A percentile compares a stretch with the other conserved stretches of the same genome.
These are phyloP conservation scores for Ceratobasidium papillatum DNA, from an alignment of 1,284 basidiomycete genomes.

Conservation along the genomic window DNA sequence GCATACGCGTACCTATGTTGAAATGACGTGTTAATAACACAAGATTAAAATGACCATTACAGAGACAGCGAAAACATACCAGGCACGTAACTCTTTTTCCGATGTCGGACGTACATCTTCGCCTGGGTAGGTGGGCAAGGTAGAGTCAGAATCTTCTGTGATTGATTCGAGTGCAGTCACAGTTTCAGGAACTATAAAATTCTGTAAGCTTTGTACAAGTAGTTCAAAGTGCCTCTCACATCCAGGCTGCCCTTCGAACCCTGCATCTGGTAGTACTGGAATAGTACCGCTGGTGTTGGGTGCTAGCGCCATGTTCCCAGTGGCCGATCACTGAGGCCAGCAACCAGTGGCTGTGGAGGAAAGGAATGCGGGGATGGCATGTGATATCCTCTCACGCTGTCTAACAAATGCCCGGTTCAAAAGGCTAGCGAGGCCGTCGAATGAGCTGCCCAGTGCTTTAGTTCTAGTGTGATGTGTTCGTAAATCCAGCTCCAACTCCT, in stretches of 20 bases:
- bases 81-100: conserved; percentile 19
- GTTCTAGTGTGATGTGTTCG: too few species aligned
- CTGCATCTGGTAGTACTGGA: conserved; percentile 11
- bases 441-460: too few species aligned
- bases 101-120: conserved; percentile 32
- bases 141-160: not conserved
- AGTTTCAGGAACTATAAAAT: not conserved
- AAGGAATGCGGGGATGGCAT: not conserved
- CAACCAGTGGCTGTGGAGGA: not conserved
- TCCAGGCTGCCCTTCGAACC: not conserved
- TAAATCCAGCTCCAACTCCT: too few species aligned
- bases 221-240: not conserved
- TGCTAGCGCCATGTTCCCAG: conserved; percentile 4
- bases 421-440: too few species aligned
- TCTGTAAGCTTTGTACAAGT: not conserved
- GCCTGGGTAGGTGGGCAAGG: conserved; percentile 7
- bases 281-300: conserved; percentile 3
- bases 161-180: not conserved
- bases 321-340: not conserved
- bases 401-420: too few species aligned
- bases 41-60: not conserved
- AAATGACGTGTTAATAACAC: not conserved
- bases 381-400: too few species aligned
- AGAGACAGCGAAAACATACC: not conserved
- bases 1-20: conserved; percentile 30